A percentile compares a stretch with the other conserved stretches of the same genome.
Conservation (phyloP, 345 rosid species). For the rapeseed (Brassica napus) region DNA sequence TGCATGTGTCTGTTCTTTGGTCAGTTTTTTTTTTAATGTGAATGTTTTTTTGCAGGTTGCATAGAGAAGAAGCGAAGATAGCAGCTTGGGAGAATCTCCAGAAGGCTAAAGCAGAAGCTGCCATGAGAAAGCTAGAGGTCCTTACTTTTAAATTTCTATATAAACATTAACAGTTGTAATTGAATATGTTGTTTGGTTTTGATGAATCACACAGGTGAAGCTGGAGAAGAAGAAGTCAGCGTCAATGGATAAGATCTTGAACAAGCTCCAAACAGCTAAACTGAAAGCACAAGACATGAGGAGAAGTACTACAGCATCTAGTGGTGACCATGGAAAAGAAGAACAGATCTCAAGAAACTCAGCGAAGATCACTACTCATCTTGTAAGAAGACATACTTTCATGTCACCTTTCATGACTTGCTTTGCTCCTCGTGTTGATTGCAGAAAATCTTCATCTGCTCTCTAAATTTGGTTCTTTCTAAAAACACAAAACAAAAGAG, state of each 20-base stretch:
- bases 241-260: conserved; percentile 82
- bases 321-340: conserved; percentile 29
- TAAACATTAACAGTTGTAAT: not conserved
- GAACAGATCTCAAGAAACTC: conserved; percentile 38
- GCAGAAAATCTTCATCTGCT: conserved; percentile 41
- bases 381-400: conserved; percentile 43
- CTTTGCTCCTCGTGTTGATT: conserved; percentile 51
- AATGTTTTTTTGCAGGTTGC: conserved; percentile 46
- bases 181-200: not conserved
- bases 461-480: not conserved
- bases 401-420: conserved; percentile 51
- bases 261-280: conserved; percentile 65
- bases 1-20: not conserved
- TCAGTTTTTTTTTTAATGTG: not conserved
- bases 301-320: conserved; percentile 48
- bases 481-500: not conserved
- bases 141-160: not conserved
- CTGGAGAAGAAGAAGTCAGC: conserved; percentile 87
- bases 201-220: conserved; percentile 51
- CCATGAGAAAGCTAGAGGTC: conserved; percentile 89
- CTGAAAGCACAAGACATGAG: conserved; percentile 77
- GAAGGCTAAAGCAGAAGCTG: conserved; percentile 98
- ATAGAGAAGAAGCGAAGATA: conserved; percentile 89
- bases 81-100: conserved; percentile 96
- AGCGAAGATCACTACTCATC: conserved; percentile 39